phyloP scores from a whole-genome alignment of 2,329 filamentous ascomycete species.

The Scedosporium dehoogii region DNA sequence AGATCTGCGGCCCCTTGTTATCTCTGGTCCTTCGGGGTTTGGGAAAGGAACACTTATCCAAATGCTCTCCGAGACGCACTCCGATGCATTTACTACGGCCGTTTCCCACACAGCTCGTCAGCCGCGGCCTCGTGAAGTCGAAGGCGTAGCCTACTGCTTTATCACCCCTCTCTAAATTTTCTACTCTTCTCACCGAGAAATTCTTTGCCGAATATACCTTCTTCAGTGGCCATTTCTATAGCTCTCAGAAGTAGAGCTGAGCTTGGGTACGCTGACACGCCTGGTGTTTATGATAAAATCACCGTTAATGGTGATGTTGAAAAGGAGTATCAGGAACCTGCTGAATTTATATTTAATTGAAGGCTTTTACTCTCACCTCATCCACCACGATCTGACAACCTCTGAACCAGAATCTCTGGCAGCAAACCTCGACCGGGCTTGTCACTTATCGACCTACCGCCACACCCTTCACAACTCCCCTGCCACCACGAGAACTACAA shows the following conservation, averaged over 20 bases:
- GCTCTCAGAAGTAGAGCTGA: constrained; percentile 70
- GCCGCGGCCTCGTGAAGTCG: constrained; percentile 13
- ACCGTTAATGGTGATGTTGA: constrained; percentile 34
- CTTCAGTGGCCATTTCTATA: constrained; percentile 81
- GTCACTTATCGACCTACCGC: too few relatives aligned
- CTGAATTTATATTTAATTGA: constrained; percentile 30
- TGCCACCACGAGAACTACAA: too few relatives aligned
- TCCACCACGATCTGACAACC: too few relatives aligned
- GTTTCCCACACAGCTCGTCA: constrained; percentile 7
- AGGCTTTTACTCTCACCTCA: too few relatives aligned
- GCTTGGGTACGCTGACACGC: constrained; percentile 59
- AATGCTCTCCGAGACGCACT: constrained; percentile 10
- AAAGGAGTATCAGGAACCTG: constrained; percentile 40
- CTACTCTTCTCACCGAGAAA: neutral
- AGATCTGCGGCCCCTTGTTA: constrained; percentile 14
- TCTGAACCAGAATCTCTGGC: too few relatives aligned
- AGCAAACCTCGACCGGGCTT: too few relatives aligned
- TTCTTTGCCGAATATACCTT: constrained; percentile 41
- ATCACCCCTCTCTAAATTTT: neutral
- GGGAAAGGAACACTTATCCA: constrained; percentile 5
- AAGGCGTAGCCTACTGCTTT: constrained; percentile 6
- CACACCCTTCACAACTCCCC: too few relatives aligned
- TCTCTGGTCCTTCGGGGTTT: constrained; percentile 10
- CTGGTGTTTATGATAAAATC: constrained; percentile 38
- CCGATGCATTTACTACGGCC: neutral